A percentile compares a stretch with the other conserved stretches of the same genome.
Conservation (phyloP, 1,284 basidiomycete genomes). For the Gomphus bonarii region DNA sequence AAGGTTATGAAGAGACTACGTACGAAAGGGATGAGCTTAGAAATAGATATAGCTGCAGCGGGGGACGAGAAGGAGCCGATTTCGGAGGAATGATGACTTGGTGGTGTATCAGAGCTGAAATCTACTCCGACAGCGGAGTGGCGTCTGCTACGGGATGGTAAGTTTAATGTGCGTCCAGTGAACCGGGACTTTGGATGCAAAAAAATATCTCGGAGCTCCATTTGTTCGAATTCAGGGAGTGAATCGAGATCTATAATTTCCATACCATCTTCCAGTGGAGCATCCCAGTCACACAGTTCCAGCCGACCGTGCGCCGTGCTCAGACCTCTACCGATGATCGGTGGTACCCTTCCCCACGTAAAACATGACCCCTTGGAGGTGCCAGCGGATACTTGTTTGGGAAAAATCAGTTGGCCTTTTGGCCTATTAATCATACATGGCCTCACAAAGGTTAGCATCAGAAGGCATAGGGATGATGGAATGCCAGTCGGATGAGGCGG, state of each 20-base stretch:
- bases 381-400: background rate
- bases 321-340: background rate
- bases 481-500: background rate
- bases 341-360: background rate
- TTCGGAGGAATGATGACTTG: background rate
- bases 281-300: slow-evolving; percentile 3
- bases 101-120: background rate
- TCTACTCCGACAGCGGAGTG: slow-evolving; percentile 1
- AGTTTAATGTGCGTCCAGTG: background rate
- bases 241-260: background rate
- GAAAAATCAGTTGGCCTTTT: background rate
- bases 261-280: background rate
- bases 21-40: slow-evolving; percentile 4
- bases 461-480: background rate
- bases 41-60: background rate
- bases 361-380: background rate
- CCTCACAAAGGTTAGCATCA: too few species aligned
- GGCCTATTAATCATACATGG: background rate
- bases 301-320: background rate
- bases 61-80: background rate
- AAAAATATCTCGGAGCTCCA: background rate
- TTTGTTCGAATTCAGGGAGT: slow-evolving; percentile 5
- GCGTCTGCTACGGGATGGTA: background rate
- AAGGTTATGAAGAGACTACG: background rate
- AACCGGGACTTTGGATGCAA: background rate